A percentile compares a stretch with the other conserved stretches of the same genome.
Evolutionary conservation across 1,284 basidiomycete genomes (phyloP).

Genomic region (Sanghuangporus sanghuang): DNA sequence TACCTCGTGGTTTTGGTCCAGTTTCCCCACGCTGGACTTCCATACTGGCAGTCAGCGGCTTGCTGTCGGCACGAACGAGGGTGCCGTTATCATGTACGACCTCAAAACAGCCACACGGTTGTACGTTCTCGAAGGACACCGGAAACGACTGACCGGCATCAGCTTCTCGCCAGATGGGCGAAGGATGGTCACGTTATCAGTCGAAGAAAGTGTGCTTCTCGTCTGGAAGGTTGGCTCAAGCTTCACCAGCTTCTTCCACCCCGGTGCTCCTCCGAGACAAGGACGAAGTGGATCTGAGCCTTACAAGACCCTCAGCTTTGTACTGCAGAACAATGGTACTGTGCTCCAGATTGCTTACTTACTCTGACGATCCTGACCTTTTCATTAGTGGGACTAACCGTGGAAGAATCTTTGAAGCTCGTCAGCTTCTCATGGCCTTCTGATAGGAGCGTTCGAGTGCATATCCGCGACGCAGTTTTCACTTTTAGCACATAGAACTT

Average conservation of each 20-base stretch:
- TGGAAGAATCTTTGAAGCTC: slow-evolving; percentile 65
- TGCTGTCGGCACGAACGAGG: slow-evolving; percentile 92
- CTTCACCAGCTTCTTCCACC: slow-evolving; percentile 84
- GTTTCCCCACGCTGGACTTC: slow-evolving; percentile 91
- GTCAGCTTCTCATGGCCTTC: slow-evolving; percentile 81
- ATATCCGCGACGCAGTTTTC: slow-evolving; percentile 74
- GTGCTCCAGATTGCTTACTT: slow-evolving; percentile 18
- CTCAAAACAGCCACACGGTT: slow-evolving; percentile 92
- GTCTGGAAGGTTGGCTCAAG: slow-evolving; percentile 91
- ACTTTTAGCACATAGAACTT: slow-evolving; percentile 71
- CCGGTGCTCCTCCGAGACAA: slow-evolving; percentile 89
- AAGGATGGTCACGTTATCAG: slow-evolving; percentile 80
- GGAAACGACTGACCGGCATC: slow-evolving; percentile 70
- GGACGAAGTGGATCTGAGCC: slow-evolving; percentile 76
- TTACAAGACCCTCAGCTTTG: slow-evolving; percentile 79
- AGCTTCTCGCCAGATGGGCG: slow-evolving; percentile 93
- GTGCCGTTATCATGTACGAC: slow-evolving; percentile 93
- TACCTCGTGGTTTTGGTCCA: slow-evolving; percentile 27
- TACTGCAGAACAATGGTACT: slow-evolving; percentile 60
- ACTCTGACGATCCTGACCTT: neutral
- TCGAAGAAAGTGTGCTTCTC: slow-evolving; percentile 77
- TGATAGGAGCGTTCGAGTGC: slow-evolving; percentile 76
- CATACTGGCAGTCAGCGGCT: slow-evolving; percentile 82
- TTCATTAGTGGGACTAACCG: slow-evolving; percentile 58
- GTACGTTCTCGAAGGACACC: slow-evolving; percentile 92